Conservation (phyloP, 78 protist genomes). For the Speleostelium caveatum region DNA sequence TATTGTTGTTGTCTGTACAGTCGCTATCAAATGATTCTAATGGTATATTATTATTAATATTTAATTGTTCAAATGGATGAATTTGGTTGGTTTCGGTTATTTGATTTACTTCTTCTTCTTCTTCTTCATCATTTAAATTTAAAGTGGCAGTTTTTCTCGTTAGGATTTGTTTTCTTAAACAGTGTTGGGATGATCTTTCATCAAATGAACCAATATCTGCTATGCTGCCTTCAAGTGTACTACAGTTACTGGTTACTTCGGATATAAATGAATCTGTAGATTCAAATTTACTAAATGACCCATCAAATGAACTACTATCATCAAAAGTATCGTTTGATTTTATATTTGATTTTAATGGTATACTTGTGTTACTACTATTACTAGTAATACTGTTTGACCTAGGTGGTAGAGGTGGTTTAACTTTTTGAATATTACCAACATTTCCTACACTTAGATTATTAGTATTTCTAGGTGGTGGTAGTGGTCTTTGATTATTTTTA, state of each 20-base stretch:
- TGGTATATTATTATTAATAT: background rate
- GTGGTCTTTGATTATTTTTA: background rate
- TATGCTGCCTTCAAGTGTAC: background rate
- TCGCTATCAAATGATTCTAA: background rate
- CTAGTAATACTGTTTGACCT: background rate
- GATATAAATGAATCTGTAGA: too few species aligned
- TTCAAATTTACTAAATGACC: too few species aligned
- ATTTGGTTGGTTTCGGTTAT: background rate
- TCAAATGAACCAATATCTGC: background rate
- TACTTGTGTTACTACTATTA: background rate
- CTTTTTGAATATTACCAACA: background rate
- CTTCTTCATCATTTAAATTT: background rate
- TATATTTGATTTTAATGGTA: too few species aligned
- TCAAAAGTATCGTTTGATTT: too few species aligned
- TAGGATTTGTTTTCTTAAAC: conserved; percentile 8
- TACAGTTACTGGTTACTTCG: background rate
- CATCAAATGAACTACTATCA: too few species aligned
- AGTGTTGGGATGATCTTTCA: background rate
- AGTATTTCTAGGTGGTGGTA: conserved; percentile 5
- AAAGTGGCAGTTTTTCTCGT: conserved; percentile 25
- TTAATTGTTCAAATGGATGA: background rate
- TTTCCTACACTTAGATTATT: background rate
- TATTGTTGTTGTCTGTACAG: background rate
- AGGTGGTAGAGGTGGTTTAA: background rate
- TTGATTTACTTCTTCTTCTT: background rate